phyloP scores from a whole-genome alignment of 495 filamentous ascomycete species.

The Penicillium dipodomyicola region DNA sequence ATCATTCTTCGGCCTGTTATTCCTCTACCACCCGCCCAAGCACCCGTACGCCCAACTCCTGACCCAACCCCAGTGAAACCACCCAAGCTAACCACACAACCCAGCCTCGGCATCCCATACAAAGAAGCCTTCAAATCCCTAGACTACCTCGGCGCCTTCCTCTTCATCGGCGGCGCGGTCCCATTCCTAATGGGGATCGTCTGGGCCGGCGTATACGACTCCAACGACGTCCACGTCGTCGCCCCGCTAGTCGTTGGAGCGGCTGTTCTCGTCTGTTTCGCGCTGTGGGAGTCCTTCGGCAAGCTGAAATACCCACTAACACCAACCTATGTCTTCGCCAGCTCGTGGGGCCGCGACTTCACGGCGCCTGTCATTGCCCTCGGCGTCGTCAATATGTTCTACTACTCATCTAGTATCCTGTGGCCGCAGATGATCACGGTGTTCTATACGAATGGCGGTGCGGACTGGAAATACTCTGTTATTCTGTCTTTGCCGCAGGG shows the following conservation, averaged over 20 bases:
- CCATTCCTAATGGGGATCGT: slow-evolving; percentile 31
- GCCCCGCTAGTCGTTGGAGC: slow-evolving; percentile 24
- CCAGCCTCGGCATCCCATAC: slow-evolving; percentile 21
- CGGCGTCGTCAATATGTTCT: slow-evolving; percentile 31
- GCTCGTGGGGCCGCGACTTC: slow-evolving; percentile 26
- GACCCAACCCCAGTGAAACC: too few relatives aligned
- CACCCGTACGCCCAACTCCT: slow-evolving; percentile 18
- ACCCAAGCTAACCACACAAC: not conserved
- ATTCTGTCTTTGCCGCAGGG: slow-evolving; percentile 26
- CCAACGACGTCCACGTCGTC: slow-evolving; percentile 26
- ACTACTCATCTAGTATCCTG: slow-evolving; percentile 30
- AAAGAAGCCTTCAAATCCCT: slow-evolving; percentile 25
- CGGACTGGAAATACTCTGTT: slow-evolving; percentile 25
- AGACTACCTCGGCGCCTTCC: slow-evolving; percentile 27
- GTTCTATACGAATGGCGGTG: slow-evolving; percentile 22
- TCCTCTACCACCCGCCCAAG: slow-evolving; percentile 27
- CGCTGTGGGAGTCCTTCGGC: slow-evolving; percentile 28
- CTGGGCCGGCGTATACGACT: slow-evolving; percentile 26
- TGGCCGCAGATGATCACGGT: slow-evolving; percentile 29
- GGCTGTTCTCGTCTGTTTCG: slow-evolving; percentile 21
- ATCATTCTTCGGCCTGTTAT: slow-evolving; percentile 22
- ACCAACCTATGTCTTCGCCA: slow-evolving; percentile 23
- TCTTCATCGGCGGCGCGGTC: slow-evolving; percentile 26
- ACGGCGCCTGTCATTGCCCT: slow-evolving; percentile 26
- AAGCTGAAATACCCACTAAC: slow-evolving; percentile 25